Conservation (phyloP, 2,329 filamentous ascomycete species). For the Hortaea sp. region DNA sequence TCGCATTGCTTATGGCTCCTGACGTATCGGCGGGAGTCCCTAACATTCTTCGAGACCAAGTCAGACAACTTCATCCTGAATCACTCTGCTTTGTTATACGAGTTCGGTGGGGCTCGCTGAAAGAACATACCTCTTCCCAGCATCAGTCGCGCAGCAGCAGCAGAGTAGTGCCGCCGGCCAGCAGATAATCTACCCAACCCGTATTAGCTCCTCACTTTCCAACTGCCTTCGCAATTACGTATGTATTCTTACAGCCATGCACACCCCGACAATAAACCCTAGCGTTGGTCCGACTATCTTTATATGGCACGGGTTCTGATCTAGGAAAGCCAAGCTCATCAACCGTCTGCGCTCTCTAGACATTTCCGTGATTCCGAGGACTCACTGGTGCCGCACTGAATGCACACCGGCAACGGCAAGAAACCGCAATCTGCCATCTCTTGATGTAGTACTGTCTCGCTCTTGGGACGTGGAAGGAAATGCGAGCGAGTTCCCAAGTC, state of each 20-base stretch:
- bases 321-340: constrained; percentile 1
- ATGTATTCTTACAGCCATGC: constrained; percentile 14
- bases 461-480: neutral
- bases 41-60: constrained; percentile 14
- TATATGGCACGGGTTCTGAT: constrained; percentile 29
- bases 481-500: neutral
- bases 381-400: constrained; percentile 25
- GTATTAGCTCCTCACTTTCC: neutral
- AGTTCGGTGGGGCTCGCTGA: neutral
- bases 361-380: neutral
- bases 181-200: constrained; percentile 18
- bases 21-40: constrained; percentile 24
- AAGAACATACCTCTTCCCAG: constrained; percentile 2
- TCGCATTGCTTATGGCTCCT: constrained; percentile 20
- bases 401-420: constrained; percentile 23
- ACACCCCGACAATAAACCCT: constrained; percentile 24
- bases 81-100: neutral
- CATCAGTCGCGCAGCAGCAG: constrained; percentile 27
- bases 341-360: no score
- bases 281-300: constrained; percentile 30
- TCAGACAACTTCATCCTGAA: neutral
- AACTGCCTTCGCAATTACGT: neutral
- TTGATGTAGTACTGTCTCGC: neutral
- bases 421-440: constrained; percentile 16
- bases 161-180: constrained; percentile 29